These are phyloP conservation scores for Linnemannia elongata DNA, from an alignment of 192 early-diverging fungal genomes.

Conservation along the genomic window DNA sequence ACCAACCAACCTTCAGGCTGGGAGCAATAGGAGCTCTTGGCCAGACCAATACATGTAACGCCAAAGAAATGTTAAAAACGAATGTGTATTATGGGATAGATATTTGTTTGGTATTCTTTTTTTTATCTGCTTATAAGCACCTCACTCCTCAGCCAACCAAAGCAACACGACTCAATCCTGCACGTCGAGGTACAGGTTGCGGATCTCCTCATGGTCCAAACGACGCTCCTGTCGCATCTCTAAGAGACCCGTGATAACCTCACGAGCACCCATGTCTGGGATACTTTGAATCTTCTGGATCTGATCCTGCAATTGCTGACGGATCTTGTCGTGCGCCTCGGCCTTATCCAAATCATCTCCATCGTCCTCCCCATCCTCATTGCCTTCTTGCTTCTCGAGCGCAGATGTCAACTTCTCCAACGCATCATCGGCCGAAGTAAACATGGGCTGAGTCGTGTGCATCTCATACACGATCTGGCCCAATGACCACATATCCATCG, in stretches of 20 bases:
- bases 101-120: slow-evolving; percentile 1
- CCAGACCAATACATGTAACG: neutral
- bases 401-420: slow-evolving; percentile 34
- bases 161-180: neutral
- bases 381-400: slow-evolving; percentile 17
- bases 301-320: slow-evolving; percentile 35
- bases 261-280: slow-evolving; percentile 24
- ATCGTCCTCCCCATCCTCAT: slow-evolving; percentile 10
- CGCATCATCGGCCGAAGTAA: slow-evolving; percentile 39
- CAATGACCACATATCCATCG: slow-evolving; percentile 61
- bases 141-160: neutral
- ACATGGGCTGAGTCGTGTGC: slow-evolving; percentile 41
- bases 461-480: slow-evolving; percentile 56
- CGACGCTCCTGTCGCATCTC: slow-evolving; percentile 43
- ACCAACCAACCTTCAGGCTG: too few species aligned
- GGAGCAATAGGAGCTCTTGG: too few species aligned
- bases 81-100: neutral
- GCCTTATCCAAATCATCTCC: slow-evolving; percentile 32
- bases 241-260: slow-evolving; percentile 39
- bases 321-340: slow-evolving; percentile 27
- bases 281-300: slow-evolving; percentile 44
- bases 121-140: neutral
- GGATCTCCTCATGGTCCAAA: slow-evolving; percentile 34
- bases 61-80: neutral
- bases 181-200: slow-evolving; percentile 27